These are phyloP conservation scores for Leccinum insigne DNA, from an alignment of 1,284 basidiomycete genomes.

Conservation along the genomic window DNA sequence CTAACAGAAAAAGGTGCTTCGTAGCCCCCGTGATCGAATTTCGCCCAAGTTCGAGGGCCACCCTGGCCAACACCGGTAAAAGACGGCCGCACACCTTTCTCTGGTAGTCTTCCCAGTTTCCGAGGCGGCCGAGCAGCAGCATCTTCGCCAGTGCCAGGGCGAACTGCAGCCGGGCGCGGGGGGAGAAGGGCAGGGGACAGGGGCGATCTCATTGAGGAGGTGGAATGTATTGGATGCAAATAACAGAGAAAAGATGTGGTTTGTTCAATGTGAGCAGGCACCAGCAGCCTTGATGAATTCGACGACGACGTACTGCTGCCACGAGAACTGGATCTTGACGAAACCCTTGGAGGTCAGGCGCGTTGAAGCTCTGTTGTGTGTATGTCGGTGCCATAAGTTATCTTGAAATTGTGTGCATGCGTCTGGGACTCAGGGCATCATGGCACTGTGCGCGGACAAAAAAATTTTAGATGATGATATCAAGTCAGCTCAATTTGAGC, in stretches of 20 bases:
- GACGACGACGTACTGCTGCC: constrained; percentile 74
- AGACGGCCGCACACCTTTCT: too few species aligned
- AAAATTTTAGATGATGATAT: too few species aligned
- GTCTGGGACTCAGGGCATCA: too few species aligned
- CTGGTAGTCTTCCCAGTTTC: constrained; percentile 32
- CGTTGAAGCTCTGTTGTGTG: constrained; percentile 69
- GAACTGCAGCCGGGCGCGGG: constrained; percentile 72
- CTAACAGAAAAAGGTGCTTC: too few species aligned
- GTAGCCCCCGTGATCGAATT: too few species aligned
- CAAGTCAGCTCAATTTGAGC: too few species aligned
- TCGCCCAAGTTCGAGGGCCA: too few species aligned
- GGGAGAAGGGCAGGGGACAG: too few species aligned
- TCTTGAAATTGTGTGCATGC: not conserved
- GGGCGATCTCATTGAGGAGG: constrained; percentile 92
- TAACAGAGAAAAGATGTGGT: not conserved
- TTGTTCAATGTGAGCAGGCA: not conserved
- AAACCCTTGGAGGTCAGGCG: constrained; percentile 93
- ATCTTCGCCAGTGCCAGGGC: constrained; percentile 62
- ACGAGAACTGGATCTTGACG: constrained; percentile 98
- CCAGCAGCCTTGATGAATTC: not conserved
- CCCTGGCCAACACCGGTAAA: too few species aligned
- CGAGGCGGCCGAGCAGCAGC: constrained; percentile 88
- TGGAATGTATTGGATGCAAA: constrained; percentile 66
- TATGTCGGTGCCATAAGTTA: not conserved
- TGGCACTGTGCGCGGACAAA: too few species aligned